A percentile compares a stretch with the other conserved stretches of the same genome.
These are phyloP conservation scores for Leccinum imitatum DNA, from an alignment of 768 basidiomycete species.

Conservation along the genomic window DNA sequence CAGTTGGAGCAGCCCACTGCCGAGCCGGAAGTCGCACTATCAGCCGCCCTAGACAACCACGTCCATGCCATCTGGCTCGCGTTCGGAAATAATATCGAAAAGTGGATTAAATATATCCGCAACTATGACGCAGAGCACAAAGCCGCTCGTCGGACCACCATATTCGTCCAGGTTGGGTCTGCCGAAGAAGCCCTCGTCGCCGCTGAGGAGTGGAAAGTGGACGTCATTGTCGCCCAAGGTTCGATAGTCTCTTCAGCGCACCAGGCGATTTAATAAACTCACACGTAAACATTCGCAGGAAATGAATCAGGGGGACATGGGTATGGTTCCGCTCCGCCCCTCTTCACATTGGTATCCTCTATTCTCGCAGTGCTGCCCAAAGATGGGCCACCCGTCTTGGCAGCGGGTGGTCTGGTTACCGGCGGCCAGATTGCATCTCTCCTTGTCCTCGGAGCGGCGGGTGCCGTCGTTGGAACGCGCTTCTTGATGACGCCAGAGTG, in stretches of 20 bases:
- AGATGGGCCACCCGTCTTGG: slow-evolving; percentile 55
- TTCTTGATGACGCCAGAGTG: slow-evolving; percentile 70
- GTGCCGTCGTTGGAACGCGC: slow-evolving; percentile 71
- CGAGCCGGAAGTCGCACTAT: slow-evolving; percentile 43
- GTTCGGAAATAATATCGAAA: slow-evolving; percentile 56
- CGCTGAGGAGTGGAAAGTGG: slow-evolving; percentile 64
- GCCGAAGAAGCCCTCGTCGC: slow-evolving; percentile 60
- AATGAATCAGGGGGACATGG: slow-evolving; percentile 84
- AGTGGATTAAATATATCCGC: slow-evolving; percentile 64
- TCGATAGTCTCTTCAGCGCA: slow-evolving; percentile 6
- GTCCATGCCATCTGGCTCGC: slow-evolving; percentile 75
- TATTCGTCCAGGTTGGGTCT: slow-evolving; percentile 68
- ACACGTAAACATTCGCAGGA: slow-evolving; percentile 41
- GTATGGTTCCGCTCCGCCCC: slow-evolving; percentile 50
- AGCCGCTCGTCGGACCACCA: slow-evolving; percentile 43
- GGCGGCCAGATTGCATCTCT: slow-evolving; percentile 65
- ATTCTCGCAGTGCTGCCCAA: slow-evolving; percentile 46
- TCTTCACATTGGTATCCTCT: slow-evolving; percentile 57
- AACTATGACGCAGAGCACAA: slow-evolving; percentile 46
- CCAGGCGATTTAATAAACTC: background rate
- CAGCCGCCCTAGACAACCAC: slow-evolving; percentile 49
- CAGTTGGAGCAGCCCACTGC: slow-evolving; percentile 52
- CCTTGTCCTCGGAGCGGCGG: slow-evolving; percentile 66
- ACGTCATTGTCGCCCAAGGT: slow-evolving; percentile 82
- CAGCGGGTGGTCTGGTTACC: slow-evolving; percentile 70